Evolutionary conservation across 2,329 filamentous ascomycete genomes (phyloP).

Genomic region (Alternaria atra): DNA sequence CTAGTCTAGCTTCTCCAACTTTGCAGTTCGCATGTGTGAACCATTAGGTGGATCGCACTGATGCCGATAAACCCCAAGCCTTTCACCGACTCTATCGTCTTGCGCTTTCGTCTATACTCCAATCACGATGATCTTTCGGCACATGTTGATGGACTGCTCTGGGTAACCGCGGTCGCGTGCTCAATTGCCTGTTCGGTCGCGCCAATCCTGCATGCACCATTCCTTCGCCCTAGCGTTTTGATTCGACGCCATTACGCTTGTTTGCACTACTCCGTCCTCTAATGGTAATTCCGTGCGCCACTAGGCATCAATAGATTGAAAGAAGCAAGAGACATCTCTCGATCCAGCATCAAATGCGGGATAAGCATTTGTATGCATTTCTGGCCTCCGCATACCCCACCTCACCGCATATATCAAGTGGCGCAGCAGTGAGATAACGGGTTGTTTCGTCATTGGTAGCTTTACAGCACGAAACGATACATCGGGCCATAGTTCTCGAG

Average conservation of each 20-base stretch:
- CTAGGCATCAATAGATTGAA: conserved; percentile 2
- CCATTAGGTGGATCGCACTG: conserved; percentile 1
- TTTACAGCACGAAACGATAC: conserved; percentile 46
- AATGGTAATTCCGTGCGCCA: neutral
- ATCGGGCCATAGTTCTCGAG: conserved; percentile 48
- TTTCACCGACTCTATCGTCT: neutral
- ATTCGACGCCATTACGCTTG: conserved; percentile 7
- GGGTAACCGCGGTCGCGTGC: conserved; percentile 15
- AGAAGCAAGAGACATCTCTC: neutral
- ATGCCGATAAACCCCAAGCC: neutral
- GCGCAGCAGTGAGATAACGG: neutral
- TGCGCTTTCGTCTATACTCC: neutral
- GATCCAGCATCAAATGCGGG: neutral
- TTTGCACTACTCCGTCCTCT: neutral
- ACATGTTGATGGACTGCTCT: neutral
- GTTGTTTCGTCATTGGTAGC: conserved; percentile 1
- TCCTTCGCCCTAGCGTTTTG: conserved; percentile 1
- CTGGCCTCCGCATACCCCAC: neutral
- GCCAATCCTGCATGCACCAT: conserved; percentile 2
- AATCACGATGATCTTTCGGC: neutral
- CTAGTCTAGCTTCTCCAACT: conserved; percentile 7
- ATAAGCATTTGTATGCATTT: neutral
- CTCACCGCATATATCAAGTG: neutral
- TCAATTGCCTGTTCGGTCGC: conserved; percentile 14
- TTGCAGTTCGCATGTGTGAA: conserved; percentile 16